Evolutionary conservation across 192 early-diverging fungal genomes (phyloP), one percentile per base, ranked within the genome.

Genomic region (Powellomyces hirtus): DNA sequence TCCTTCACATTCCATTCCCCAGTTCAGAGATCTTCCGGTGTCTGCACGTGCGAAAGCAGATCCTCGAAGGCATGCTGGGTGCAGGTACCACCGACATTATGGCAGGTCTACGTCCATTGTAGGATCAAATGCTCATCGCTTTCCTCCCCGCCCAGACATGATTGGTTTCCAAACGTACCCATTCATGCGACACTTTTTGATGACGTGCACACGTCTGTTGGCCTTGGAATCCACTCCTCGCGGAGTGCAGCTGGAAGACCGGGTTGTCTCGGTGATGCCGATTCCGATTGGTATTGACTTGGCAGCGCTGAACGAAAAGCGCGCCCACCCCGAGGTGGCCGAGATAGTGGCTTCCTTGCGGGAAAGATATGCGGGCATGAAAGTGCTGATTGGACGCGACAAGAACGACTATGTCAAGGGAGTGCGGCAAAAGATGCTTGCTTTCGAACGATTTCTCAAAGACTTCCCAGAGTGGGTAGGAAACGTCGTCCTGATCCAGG

Each of bases 1-100:
- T 97, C 66, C 74, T 98, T 62, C 96, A 98, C 73, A 94, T 96
- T 42, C 96, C 96, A 0, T 98, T 98, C 76, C 96, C 96, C 29
- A 91, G 89, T 75, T 94, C 92, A 8, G 96, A 98, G 72, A 89
- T 98, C 49, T 96, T 97, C 79, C 83, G 94, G 51, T 95, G 92
- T 68, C 74, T 98, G 44, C 91, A 90, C 80, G 80, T 79, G 6
- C 76, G 81, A 29, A 73, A 77, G 38, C 75, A 83, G 36, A 79
- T 83, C 26, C 60, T 83, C 8, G 74, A 82, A 36, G 81, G 81
- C 0, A 67, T 83, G 37, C 70, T 83, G 5, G 81, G 81, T 5
- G 77, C 81, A 20, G 53, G 63, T 62, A 40, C 26, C 36, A 33
- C 33, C 4, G 27, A 66, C 18, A 35, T 20, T 29, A 10, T n/a